Evolutionary conservation across 1,139 yeast species (phyloP).

Genomic region (Geotrichum bryndzae): DNA sequence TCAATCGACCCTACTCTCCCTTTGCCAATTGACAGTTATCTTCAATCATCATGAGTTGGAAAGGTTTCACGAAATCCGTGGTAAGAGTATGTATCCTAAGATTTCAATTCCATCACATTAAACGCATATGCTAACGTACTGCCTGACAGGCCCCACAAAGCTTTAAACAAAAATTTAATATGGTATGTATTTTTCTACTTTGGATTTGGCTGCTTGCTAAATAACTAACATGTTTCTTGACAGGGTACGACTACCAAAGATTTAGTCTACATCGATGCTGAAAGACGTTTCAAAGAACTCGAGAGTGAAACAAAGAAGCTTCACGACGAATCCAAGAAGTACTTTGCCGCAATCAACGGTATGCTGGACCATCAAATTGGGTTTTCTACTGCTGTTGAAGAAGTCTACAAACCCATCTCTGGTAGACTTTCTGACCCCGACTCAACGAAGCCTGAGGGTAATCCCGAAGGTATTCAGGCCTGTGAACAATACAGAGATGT

Average conservation of each 20-base stretch:
- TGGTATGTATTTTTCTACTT: conserved; percentile 24
- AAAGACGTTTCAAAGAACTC: conserved; percentile 86
- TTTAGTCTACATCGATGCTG: conserved; percentile 90
- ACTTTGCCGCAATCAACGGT: conserved; percentile 84
- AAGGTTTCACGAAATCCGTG: conserved; percentile 83
- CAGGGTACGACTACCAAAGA: conserved; percentile 77
- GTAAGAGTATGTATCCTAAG: conserved; percentile 45
- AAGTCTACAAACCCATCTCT: conserved; percentile 90
- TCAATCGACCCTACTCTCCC: not conserved
- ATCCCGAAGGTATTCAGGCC: conserved; percentile 93
- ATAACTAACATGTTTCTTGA: not conserved
- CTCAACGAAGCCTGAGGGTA: conserved; percentile 79
- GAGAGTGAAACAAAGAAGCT: conserved; percentile 85
- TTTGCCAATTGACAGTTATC: not conserved
- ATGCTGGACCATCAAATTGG: conserved; percentile 92
- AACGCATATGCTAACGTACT: not conserved
- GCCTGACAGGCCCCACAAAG: conserved; percentile 46
- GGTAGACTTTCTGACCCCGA: conserved; percentile 89
- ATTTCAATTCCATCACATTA: not conserved
- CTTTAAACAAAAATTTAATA: conserved; percentile 38
- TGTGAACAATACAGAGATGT: conserved; percentile 86
- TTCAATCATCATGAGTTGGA: conserved; percentile 64
- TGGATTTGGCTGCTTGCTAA: not conserved
- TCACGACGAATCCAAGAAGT: conserved; percentile 83
- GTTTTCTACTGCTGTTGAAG: conserved; percentile 89